Evolutionary conservation across 2,329 filamentous ascomycete genomes (phyloP), one percentile per base, ranked within the genome.

Genomic region (Celoporthe dispersa): DNA sequence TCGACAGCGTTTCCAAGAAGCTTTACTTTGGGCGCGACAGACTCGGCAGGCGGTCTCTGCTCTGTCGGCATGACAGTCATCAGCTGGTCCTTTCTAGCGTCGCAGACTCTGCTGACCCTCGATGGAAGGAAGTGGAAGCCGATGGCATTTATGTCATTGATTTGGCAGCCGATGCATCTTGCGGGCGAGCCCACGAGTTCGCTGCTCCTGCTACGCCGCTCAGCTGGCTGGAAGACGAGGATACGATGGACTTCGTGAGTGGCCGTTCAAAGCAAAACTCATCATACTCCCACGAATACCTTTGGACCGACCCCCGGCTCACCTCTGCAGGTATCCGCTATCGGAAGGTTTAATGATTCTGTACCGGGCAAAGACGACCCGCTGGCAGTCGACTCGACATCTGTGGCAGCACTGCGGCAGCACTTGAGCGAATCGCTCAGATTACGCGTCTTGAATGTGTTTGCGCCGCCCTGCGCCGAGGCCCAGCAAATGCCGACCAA

Each of bases 21-120:
- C 73, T 98, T 19, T 97, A 91, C 80, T 98, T 92, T 79, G 94
- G 92, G 8, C 88, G 96, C 73, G 96, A 99, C 79, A 92, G 92
- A 70, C 85, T 99, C 3, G 96, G 96, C 11, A 87, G 96, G 69
- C 88, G 96, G 64, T 98, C 96, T 19, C 83, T 99, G 48, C 84
- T 98, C 59, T 81, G 86, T 25, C 86, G 86, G 68, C 76, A 79
- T n/a, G 79, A 81, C n/a, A 73, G 76, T 0, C 75, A 81, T 6
- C 77, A 79, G 53, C 78, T 96, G 53, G 84, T 85, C 12, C 81
- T 97, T 37, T 92, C 90, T 71, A 97, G 94, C 78, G 81, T 95
- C 68, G 87, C 90, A 12, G 90, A 90, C 75, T 81, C 75, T 74
- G 81, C 75, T 41, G 80, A 73, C 68, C 78, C 75, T 74, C 82